Conservation (phyloP, 2,329 filamentous ascomycete species). For the Plenodomus biglobosus region DNA sequence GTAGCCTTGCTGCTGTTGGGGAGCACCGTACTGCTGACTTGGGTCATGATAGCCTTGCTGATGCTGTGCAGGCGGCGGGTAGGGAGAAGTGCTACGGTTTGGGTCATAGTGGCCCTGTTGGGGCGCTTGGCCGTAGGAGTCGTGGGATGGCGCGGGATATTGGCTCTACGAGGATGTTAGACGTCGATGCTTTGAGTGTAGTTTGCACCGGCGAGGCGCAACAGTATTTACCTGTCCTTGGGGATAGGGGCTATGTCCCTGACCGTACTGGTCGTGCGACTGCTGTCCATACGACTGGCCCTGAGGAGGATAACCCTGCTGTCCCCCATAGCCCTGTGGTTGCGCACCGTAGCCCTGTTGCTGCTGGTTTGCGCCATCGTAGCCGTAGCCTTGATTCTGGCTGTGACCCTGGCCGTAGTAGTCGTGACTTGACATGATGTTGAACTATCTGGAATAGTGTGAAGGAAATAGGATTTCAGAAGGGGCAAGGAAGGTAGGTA, state of each 20-base stretch:
- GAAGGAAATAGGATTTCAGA: background rate
- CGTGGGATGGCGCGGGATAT: slow-evolving; percentile 34
- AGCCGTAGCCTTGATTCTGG: slow-evolving; percentile 26
- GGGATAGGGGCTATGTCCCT: slow-evolving; percentile 13
- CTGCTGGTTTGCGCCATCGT: slow-evolving; percentile 28
- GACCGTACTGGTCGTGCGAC: slow-evolving; percentile 29
- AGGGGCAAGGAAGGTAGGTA: background rate
- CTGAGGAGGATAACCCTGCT: slow-evolving; percentile 21
- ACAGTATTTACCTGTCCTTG: slow-evolving; percentile 24
- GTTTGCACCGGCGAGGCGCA: slow-evolving; percentile 14
- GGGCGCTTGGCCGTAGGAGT: slow-evolving; percentile 27
- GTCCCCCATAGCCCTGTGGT: slow-evolving; percentile 14
- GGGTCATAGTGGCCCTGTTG: slow-evolving; percentile 38
- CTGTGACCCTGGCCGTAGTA: slow-evolving; percentile 35
- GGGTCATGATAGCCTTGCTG: slow-evolving; percentile 24
- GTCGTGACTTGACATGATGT: slow-evolving; percentile 30
- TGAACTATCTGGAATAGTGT: background rate
- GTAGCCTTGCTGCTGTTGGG: slow-evolving; percentile 26
- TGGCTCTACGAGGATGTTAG: slow-evolving; percentile 26
- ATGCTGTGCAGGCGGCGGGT: slow-evolving; percentile 34
- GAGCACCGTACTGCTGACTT: slow-evolving; percentile 24
- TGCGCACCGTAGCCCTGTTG: slow-evolving; percentile 24
- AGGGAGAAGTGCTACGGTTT: slow-evolving; percentile 42
- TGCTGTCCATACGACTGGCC: slow-evolving; percentile 31
- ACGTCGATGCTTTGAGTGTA: background rate